These are phyloP conservation scores for Orychophragmus violaceus DNA, from an alignment of 345 rosid genomes.

Conservation along the genomic window DNA sequence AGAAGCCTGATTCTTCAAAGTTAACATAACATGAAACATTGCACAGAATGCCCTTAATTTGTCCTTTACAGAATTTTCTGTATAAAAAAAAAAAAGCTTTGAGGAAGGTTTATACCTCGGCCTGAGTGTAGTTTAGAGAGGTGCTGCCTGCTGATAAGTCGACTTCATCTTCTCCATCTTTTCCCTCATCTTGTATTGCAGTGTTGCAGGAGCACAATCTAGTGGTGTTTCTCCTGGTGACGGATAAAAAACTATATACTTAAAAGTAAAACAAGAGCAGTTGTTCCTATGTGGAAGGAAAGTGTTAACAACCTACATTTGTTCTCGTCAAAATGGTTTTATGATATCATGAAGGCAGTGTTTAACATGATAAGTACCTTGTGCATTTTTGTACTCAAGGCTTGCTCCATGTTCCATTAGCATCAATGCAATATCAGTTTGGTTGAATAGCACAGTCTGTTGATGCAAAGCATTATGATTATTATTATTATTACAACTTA, in stretches of 20 bases:
- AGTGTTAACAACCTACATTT: not conserved
- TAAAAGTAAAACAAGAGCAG: not conserved
- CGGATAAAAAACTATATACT: not conserved
- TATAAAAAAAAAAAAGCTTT: not conserved
- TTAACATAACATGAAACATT: not conserved
- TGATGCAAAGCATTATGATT: not conserved
- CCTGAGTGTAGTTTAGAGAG: not conserved
- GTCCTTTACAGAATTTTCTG: not conserved
- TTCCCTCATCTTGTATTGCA: slow-evolving; percentile 74
- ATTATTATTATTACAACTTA: no score
- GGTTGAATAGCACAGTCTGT: slow-evolving; percentile 81
- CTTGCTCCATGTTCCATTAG: slow-evolving; percentile 88
- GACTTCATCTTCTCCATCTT: slow-evolving; percentile 47
- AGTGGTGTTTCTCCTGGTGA: slow-evolving; percentile 74
- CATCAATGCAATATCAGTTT: slow-evolving; percentile 63
- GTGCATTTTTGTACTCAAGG: slow-evolving; percentile 77
- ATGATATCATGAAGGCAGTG: not conserved
- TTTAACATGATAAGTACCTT: slow-evolving; percentile 43
- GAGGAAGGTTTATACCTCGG: not conserved
- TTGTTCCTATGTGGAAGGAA: not conserved
- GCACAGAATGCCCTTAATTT: not conserved
- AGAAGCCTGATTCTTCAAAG: not conserved
- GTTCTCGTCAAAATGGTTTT: not conserved
- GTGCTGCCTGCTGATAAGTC: not conserved
- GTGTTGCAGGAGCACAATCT: slow-evolving; percentile 84